Evolutionary conservation across 495 filamentous ascomycete genomes (phyloP), one percentile per base, ranked within the genome.

Genomic region (Terfezia claveryi): DNA sequence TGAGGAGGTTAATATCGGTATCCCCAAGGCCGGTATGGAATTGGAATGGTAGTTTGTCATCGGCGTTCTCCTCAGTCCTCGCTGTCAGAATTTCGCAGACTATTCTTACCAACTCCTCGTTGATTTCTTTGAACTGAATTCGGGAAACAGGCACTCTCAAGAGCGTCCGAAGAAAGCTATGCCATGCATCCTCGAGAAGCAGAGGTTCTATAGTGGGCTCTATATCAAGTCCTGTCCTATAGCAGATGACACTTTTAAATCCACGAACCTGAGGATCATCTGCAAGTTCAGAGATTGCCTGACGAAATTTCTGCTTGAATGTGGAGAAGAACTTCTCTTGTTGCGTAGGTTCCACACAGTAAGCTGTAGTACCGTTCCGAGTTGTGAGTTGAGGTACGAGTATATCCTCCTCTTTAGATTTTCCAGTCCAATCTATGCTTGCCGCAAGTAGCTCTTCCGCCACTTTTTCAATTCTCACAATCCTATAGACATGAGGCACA

Each of bases 1-100:
- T 73, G 0, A 75, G 62, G 8, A 93, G 71, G 6, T 71, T 75
- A 53, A 93, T 81, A 67, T 92, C 85, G 58, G 81, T 85, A 60
- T 93, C 86, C 0, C 87, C 87, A 1, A 93, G 72, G 0, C 87
- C 87, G 0, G 85, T 89, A 61, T 93, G 86, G 56, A 94, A 83
- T 61, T 93, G 87, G 36, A 94, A 64, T 1, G 87, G 85, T 49
- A 49, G 44, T 20, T 49, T 70, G 27, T 4, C 27, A 32, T 32
- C 27, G 27, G 27, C 4, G 27, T 32, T 74, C 11, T 62, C 64
- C 27, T 55, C 59, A 57, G 23, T 49, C 23, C 59, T 65, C 46
- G 72, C 68, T 8, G 67, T 65, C 38, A 83, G 74, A 11, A 76
- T 55, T 37, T 67, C 61, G 7, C 72, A 81, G 23, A 62, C 72